A percentile compares a stretch with the other conserved stretches of the same genome.
Evolutionary conservation across 2,329 filamentous ascomycete genomes (phyloP).

Genomic region (Sordariomycetes sp.): DNA sequence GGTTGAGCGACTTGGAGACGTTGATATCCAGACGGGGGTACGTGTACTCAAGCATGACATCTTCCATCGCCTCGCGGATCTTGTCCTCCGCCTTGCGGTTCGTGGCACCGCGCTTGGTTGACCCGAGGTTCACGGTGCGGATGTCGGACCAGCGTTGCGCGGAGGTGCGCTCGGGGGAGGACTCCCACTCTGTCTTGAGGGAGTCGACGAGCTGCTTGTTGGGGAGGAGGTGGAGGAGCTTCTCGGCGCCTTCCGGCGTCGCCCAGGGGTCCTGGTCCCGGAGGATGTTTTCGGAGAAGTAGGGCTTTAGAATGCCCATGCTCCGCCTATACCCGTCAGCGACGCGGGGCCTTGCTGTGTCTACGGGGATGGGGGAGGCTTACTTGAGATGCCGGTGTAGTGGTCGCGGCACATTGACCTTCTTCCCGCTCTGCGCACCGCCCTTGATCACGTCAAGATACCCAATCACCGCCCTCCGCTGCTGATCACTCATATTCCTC

Average conservation of each 20-base stretch:
- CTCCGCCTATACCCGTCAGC: conserved; percentile 42
- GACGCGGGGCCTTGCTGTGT: not conserved
- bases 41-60: conserved; percentile 93
- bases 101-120: conserved; percentile 57
- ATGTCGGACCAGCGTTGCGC: conserved; percentile 89
- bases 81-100: conserved; percentile 25
- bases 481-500: conserved; percentile 71
- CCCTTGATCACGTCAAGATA: conserved; percentile 88
- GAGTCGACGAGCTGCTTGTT: conserved; percentile 66
- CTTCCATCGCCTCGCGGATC: conserved; percentile 82
- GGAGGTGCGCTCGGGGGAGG: conserved; percentile 63
- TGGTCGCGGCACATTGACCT: conserved; percentile 71
- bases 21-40: conserved; percentile 95
- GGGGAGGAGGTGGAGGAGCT: conserved; percentile 73
- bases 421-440: conserved; percentile 74
- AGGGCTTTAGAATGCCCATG: conserved; percentile 67
- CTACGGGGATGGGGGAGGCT: conserved; percentile 13
- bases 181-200: conserved; percentile 82
- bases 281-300: conserved; percentile 77
- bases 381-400: conserved; percentile 79
- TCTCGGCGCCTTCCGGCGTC: conserved; percentile 54
- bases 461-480: conserved; percentile 70
- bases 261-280: conserved; percentile 78
- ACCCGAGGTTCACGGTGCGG: conserved; percentile 68
- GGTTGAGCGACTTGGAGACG: conserved; percentile 95